These are phyloP conservation scores for Passiflora organensis DNA, from an alignment of 345 rosid genomes.

Conservation along the genomic window DNA sequence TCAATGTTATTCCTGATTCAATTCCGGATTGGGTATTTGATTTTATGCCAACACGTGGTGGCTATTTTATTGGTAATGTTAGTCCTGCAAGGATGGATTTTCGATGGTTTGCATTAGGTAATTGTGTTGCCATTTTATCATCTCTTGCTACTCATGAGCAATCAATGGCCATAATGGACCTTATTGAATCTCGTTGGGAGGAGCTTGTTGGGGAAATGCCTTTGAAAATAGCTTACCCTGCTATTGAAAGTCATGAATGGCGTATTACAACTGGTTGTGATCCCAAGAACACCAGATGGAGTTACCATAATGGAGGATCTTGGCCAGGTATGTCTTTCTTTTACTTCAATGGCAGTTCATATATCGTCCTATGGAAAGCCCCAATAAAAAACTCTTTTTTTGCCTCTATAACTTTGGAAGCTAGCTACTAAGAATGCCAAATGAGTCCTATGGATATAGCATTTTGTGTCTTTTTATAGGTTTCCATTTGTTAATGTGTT, in stretches of 20 bases:
- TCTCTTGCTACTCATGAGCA: constrained; percentile 33
- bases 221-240: constrained; percentile 30
- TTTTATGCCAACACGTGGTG: constrained; percentile 35
- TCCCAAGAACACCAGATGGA: constrained; percentile 38
- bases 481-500: too few species aligned
- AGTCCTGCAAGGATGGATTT: constrained; percentile 35
- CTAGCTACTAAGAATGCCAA: too few species aligned
- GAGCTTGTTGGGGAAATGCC: constrained; percentile 38
- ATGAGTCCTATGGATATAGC: too few species aligned
- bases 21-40: constrained; percentile 35
- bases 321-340: constrained; percentile 28
- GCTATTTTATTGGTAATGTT: constrained; percentile 34
- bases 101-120: constrained; percentile 34
- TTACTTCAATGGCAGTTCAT: neutral
- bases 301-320: constrained; percentile 38
- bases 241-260: constrained; percentile 34
- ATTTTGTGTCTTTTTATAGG: too few species aligned
- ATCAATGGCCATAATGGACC: constrained; percentile 30
- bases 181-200: constrained; percentile 34
- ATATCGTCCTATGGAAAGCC: too few species aligned
- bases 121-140: constrained; percentile 32
- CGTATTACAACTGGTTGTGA: constrained; percentile 32
- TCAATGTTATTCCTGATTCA: constrained; percentile 35
- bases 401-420: too few species aligned
- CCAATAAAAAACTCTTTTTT: too few species aligned